A percentile compares a stretch with the other conserved stretches of the same genome.
Evolutionary conservation across 495 filamentous ascomycete genomes (phyloP).

Genomic region (Podospora sp.): DNA sequence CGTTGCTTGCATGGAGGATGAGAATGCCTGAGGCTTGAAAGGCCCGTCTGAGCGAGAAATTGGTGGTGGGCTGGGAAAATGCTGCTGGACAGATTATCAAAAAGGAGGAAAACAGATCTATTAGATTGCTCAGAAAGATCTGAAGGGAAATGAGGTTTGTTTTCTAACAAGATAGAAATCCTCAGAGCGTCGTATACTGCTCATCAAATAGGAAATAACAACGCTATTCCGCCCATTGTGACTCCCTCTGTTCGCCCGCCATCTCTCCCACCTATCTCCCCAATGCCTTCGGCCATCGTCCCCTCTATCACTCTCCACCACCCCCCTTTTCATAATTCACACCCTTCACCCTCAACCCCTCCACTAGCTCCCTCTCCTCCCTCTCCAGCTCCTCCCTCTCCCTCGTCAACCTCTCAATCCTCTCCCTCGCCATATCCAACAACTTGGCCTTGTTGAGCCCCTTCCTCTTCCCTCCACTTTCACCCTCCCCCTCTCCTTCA

Average conservation of each 20-base stretch:
- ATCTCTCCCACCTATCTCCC: too few relatives aligned
- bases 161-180: too few relatives aligned
- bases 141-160: too few relatives aligned
- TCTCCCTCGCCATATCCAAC: slow-evolving; percentile 27
- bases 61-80: too few relatives aligned
- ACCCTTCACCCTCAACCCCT: slow-evolving; percentile 4
- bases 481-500: neutral
- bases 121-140: too few relatives aligned
- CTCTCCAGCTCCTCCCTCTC: slow-evolving; percentile 21
- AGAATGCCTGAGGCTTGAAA: slow-evolving; percentile 8
- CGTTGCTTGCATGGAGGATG: slow-evolving; percentile 41
- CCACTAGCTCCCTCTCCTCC: slow-evolving; percentile 21
- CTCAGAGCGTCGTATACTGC: neutral
- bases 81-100: too few relatives aligned
- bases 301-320: neutral
- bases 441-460: slow-evolving; percentile 31
- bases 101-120: too few relatives aligned
- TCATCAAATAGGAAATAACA: neutral
- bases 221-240: too few relatives aligned
- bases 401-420: slow-evolving; percentile 19
- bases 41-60: too few relatives aligned
- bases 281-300: neutral
- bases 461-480: slow-evolving; percentile 2
- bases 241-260: too few relatives aligned
- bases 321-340: neutral